Evolutionary conservation across 164 flowering plant species (phyloP), one percentile per base, ranked within the genome.

Genomic region (Liquidambar formosana): DNA sequence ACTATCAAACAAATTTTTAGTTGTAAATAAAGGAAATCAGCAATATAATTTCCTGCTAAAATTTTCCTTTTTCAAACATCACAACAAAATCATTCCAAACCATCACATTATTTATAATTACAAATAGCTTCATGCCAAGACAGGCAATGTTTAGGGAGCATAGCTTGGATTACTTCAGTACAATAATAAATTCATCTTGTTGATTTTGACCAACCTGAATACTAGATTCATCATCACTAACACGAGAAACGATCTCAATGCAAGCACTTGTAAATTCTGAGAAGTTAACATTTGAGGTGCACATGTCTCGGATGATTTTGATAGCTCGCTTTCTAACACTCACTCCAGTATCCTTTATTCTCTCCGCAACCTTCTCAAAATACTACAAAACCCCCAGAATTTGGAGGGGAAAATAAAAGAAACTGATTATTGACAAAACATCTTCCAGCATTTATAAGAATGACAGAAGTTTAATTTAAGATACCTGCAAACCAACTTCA

Each of bases 321-420:
- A 96, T 96, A 38, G 99, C 96, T 65, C 97, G 81, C 82, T 96
- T 96, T 46, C 98, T 83, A n/a, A 96, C 99, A 81, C 99, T 96
- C 21, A 96, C 93, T 73, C 99, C 99, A 56, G 97, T 90, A 82
- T 96, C 99, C 80, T 90, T 96, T 64, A 88, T 83, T 66, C 98
- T 84, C 76, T 96, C 99, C 6, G 96, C 96, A 57, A 96, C 93
- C 82, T 96, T 96, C 81, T 85, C 95, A 79, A 93, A 96, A 78
- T 96, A 96, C 99, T 96, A 75, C 33, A 81, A 75, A 23, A 71
- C 15, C 49, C 62, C 44, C 33, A 27, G 48, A 46, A 26, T 11
- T 47, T 19, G 16, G 25, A 41, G 33, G 53, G 38, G 46, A 64
- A 33, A 23, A 11, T 38, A 54, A 27, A 46, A 47, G 15, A 44